These are phyloP conservation scores for Hortiboletus campestris DNA, from an alignment of 768 basidiomycete genomes.

Conservation along the genomic window DNA sequence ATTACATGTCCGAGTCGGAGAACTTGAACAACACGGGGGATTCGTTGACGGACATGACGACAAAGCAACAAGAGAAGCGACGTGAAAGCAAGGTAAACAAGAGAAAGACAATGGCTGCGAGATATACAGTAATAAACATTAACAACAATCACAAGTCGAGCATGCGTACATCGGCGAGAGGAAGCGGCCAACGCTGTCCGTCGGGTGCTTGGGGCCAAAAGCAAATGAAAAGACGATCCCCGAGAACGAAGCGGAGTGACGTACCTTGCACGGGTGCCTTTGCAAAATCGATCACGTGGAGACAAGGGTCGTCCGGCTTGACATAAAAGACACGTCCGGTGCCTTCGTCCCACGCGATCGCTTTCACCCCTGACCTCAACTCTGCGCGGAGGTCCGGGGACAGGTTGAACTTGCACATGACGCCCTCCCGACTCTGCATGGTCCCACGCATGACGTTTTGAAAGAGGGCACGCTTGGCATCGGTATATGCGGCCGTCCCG, in stretches of 20 bases:
- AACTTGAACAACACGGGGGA: neutral
- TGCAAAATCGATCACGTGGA: conserved; percentile 52
- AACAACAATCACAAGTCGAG: conserved; percentile 23
- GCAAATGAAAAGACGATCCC: conserved; percentile 26
- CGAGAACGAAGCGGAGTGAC: neutral
- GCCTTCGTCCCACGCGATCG: conserved; percentile 65
- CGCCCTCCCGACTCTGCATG: conserved; percentile 14
- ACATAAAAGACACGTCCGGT: conserved; percentile 59
- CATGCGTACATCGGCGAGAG: conserved; percentile 32
- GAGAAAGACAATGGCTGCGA: neutral
- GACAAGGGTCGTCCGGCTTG: conserved; percentile 36
- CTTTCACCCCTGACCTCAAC: conserved; percentile 36
- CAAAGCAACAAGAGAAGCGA: neutral
- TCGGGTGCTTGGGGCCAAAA: conserved; percentile 32
- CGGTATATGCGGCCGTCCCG: conserved; percentile 24
- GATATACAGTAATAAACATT: neutral
- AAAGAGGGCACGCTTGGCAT: conserved; percentile 18
- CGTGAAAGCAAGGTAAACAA: conserved; percentile 3
- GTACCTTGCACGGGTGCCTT: conserved; percentile 34
- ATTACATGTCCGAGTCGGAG: conserved; percentile 13
- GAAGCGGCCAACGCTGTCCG: conserved; percentile 33
- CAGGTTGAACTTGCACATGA: conserved; percentile 28
- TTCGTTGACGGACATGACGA: neutral
- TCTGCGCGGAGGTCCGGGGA: conserved; percentile 16
- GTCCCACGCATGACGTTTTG: conserved; percentile 23